Percentiles rank a stretch among this genome's conserved stretches.
phyloP scores from a whole-genome alignment of 2,329 filamentous ascomycete genomes.

The Rasamsonia emersonii region DNA sequence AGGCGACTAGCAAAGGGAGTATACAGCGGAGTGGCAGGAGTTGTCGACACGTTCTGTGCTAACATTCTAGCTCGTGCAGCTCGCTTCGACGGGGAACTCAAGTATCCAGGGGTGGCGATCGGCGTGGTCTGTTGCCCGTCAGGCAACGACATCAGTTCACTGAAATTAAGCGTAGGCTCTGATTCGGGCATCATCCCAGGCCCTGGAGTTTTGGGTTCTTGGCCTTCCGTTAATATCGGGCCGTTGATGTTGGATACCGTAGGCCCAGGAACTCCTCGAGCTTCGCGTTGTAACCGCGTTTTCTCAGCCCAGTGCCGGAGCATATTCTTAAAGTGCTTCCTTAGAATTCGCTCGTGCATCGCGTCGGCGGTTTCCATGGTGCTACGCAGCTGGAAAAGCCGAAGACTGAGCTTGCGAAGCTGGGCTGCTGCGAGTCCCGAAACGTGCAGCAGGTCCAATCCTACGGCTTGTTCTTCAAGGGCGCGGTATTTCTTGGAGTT shows the following conservation, averaged over 20 bases:
- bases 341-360: conserved; percentile 43
- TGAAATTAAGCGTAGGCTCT: conserved; percentile 30
- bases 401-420: conserved; percentile 50
- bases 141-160: conserved; percentile 24
- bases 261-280: conserved; percentile 21
- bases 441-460: conserved; percentile 39
- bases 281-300: conserved; percentile 23
- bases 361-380: conserved; percentile 45
- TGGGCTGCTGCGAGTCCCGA: conserved; percentile 39
- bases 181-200: conserved; percentile 22
- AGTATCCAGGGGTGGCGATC: conserved; percentile 32
- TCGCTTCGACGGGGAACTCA: conserved; percentile 39
- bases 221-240: conserved; percentile 5
- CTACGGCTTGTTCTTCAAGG: conserved; percentile 37
- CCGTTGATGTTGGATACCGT: conserved; percentile 5
- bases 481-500: conserved; percentile 23
- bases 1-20: conserved; percentile 37
- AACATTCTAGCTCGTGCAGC: conserved; percentile 34
- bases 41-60: conserved; percentile 35
- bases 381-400: conserved; percentile 46
- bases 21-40: conserved; percentile 34
- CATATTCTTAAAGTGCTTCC: conserved; percentile 48
- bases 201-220: conserved; percentile 23
- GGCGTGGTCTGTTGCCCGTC: conserved; percentile 25
- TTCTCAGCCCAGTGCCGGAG: conserved; percentile 47